Base-by-base conservation (phyloP, 306 rosid species). In the Trifolium dubium region DNA sequence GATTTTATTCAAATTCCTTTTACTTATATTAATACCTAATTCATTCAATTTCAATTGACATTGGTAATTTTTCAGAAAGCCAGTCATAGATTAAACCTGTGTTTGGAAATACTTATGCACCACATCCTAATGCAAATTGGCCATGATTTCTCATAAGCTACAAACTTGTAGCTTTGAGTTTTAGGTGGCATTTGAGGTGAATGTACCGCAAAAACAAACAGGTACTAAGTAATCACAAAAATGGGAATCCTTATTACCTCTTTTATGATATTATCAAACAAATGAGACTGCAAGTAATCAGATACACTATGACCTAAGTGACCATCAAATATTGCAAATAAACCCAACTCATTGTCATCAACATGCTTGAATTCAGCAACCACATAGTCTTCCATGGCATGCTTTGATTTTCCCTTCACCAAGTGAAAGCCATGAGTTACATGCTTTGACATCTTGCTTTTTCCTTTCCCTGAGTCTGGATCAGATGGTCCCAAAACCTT, bases 271-370 rank as follows among this genome's bases (percentile, higher is more conserved):
- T 86, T 95, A 17, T 90, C 85, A 72, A 95, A 95, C 62, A 95
- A 86, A 87, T 95, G 83, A 31, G 85, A 50, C 58, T 50, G 85
- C 81, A 95, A 85, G 84, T 88, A 95, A 75, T 85, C 88, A 39
- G 99, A 88, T 39, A 94, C 89, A 64, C 74, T 78, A 64, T 88
- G 91, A 81, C 99, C 92, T 72, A 87, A 80, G 85, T 94, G 99
- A 71, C 99, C 99, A 80, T 94, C 97, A 69, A 94, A 92, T 74
- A 94, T 92, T 73, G 99, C 97, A 86, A 88, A 94, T 55, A 94
- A 81, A 54, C 98, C 99, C 43, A 95, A 90, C 73, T 95, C 99
- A 8, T 92, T 77, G 44, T 83, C 82, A 10, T 86, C 91, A 74
- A 86, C 84, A 79, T 82, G 88, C 89, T 87, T 87, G 79, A 95